Conservation (phyloP, 768 basidiomycete genomes). For the Amanita molliuscula region DNA sequence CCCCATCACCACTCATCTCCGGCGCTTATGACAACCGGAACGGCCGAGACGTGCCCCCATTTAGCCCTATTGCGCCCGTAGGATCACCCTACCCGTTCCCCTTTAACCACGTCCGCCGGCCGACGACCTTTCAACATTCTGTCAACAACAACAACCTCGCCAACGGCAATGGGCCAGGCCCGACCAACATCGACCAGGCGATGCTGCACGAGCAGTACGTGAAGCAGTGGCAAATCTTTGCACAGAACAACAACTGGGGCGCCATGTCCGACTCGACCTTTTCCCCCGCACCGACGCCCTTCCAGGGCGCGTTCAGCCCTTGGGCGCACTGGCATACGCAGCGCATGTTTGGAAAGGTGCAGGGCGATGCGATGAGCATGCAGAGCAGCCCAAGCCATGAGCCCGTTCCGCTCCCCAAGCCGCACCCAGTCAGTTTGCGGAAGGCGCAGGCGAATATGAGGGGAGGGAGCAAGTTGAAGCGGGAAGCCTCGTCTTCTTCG, state of each 20-base stretch:
- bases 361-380: slow-evolving; percentile 43
- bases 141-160: slow-evolving; percentile 12
- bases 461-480: slow-evolving; percentile 11
- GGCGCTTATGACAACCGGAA: slow-evolving; percentile 29
- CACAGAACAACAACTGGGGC: slow-evolving; percentile 53
- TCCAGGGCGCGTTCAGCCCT: slow-evolving; percentile 56
- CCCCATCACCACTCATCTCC: slow-evolving; percentile 57
- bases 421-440: slow-evolving; percentile 36
- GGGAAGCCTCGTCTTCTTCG: slow-evolving; percentile 13
- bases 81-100: slow-evolving; percentile 79
- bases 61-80: slow-evolving; percentile 43
- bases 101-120: slow-evolving; percentile 61
- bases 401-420: slow-evolving; percentile 44
- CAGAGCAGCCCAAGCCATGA: slow-evolving; percentile 67
- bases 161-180: slow-evolving; percentile 13
- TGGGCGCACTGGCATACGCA: slow-evolving; percentile 64
- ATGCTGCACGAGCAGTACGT: slow-evolving; percentile 62
- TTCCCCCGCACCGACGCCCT: slow-evolving; percentile 68
- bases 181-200: slow-evolving; percentile 25
- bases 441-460: slow-evolving; percentile 25
- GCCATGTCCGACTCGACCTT: slow-evolving; percentile 63
- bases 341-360: slow-evolving; percentile 32
- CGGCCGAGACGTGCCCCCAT: slow-evolving; percentile 27
- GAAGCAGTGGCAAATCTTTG: slow-evolving; percentile 70
- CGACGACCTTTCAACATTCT: slow-evolving; percentile 25